These are phyloP conservation scores for Boechera retrofracta DNA, from an alignment of 345 rosid genomes.

Conservation along the genomic window DNA sequence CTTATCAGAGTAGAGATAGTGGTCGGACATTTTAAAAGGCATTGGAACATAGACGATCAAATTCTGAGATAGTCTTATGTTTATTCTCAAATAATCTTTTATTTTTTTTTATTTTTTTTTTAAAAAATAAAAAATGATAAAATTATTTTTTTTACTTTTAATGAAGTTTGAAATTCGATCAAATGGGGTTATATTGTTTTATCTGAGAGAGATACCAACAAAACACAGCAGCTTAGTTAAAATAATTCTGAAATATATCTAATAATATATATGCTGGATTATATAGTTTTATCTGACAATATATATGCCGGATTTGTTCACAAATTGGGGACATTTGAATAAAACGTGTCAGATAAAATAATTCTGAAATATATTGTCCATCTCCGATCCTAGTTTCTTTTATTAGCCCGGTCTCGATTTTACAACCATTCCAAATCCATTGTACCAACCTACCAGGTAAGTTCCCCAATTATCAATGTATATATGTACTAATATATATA, in stretches of 20 bases:
- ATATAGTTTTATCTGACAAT: no score
- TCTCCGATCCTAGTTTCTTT: background rate
- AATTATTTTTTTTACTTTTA: no score
- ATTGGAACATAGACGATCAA: background rate
- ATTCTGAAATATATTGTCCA: slow-evolving; percentile 18
- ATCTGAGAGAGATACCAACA: no score
- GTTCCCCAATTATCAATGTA: background rate
- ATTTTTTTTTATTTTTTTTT: no score
- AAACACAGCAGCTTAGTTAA: no score
- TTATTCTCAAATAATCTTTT: no score
- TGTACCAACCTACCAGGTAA: background rate
- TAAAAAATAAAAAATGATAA: no score
- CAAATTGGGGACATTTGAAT: slow-evolving; percentile 19
- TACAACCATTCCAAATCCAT: slow-evolving; percentile 13
- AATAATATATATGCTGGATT: no score
- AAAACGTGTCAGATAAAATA: slow-evolving; percentile 24
- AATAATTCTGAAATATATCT: no score
- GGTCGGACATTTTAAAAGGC: background rate
- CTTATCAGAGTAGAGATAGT: background rate
- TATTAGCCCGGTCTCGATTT: slow-evolving; percentile 13
- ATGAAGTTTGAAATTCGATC: no score
- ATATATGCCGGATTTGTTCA: slow-evolving; percentile 9
- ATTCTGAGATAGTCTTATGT: no score
- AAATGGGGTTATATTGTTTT: no score
- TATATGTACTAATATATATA: background rate